phyloP scores from a whole-genome alignment of 371 early-diverging fungal genomes.

The Rhizopus delemar region DNA sequence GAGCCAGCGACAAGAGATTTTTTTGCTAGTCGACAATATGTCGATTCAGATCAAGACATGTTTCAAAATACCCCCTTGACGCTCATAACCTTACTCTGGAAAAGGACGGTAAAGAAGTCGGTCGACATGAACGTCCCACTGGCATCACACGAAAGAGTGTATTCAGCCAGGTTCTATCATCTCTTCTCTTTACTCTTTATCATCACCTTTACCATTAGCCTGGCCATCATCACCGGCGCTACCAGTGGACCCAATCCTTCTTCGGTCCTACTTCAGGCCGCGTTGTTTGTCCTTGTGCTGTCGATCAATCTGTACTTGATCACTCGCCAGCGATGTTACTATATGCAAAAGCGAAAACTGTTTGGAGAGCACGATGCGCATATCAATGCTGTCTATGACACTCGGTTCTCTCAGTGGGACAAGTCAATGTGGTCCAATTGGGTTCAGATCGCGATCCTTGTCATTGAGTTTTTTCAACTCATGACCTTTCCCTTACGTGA shows the following conservation, averaged over 20 bases:
- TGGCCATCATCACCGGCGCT: constrained; percentile 33
- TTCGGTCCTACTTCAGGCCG: constrained; percentile 29
- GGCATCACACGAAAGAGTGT: constrained; percentile 37
- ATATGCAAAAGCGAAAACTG: constrained; percentile 37
- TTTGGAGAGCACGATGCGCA: constrained; percentile 41
- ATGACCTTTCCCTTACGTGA: constrained; percentile 55
- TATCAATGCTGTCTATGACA: constrained; percentile 40
- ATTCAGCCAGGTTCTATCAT: constrained; percentile 36
- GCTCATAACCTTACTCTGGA: constrained; percentile 26
- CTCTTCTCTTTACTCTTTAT: constrained; percentile 35
- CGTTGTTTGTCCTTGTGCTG: constrained; percentile 49
- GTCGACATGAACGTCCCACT: constrained; percentile 4
- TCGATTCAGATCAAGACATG: constrained; percentile 31
- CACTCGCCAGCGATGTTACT: constrained; percentile 51
- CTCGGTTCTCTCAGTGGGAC: constrained; percentile 37
- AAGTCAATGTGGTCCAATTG: constrained; percentile 51
- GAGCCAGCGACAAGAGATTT: constrained; percentile 40
- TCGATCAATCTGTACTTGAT: constrained; percentile 52
- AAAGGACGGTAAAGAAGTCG: neutral
- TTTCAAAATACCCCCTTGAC: constrained; percentile 34
- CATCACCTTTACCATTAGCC: constrained; percentile 21
- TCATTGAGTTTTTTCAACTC: constrained; percentile 57
- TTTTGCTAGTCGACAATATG: constrained; percentile 41
- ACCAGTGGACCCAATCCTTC: neutral
- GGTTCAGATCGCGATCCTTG: constrained; percentile 53